Evolutionary conservation across 148 eudicot species (phyloP).

Genomic region (Chenopodium formosanum): DNA sequence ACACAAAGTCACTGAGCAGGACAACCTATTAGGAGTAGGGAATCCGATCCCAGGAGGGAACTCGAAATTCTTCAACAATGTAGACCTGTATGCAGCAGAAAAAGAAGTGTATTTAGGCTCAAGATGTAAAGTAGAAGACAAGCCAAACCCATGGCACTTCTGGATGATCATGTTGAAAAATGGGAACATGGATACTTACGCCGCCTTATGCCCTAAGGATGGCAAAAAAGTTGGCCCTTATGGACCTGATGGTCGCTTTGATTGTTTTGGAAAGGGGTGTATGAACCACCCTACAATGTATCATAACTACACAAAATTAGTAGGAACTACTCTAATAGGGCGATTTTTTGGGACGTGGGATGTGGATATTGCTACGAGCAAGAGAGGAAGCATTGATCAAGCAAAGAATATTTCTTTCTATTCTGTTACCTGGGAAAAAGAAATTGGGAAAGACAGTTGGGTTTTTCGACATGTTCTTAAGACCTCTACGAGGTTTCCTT

Average conservation of each 20-base stretch:
- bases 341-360: conserved; percentile 51
- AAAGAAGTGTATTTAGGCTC: conserved; percentile 45
- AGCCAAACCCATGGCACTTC: conserved; percentile 49
- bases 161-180: conserved; percentile 65
- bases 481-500: conserved; percentile 41
- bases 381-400: background rate
- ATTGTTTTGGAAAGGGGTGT: conserved; percentile 49
- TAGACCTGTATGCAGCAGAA: conserved; percentile 39
- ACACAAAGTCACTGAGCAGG: conserved; percentile 41
- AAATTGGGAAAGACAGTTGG: conserved; percentile 52
- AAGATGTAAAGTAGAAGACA: conserved; percentile 44
- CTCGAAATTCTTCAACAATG: conserved; percentile 2
- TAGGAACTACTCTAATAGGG: conserved; percentile 23
- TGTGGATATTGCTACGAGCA: conserved; percentile 23
- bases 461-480: conserved; percentile 40
- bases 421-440: conserved; percentile 44
- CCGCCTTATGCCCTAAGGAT: conserved; percentile 37
- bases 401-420: conserved; percentile 29
- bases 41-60: conserved; percentile 33
- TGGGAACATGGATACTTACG: conserved; percentile 46
- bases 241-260: conserved; percentile 31
- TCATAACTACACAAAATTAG: conserved; percentile 36
- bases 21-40: conserved; percentile 42
- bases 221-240: conserved; percentile 34
- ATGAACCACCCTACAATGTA: conserved; percentile 47